Evolutionary conservation across 352 stramenopile species (phyloP).

Genomic region (Globisporangium paddicum): DNA sequence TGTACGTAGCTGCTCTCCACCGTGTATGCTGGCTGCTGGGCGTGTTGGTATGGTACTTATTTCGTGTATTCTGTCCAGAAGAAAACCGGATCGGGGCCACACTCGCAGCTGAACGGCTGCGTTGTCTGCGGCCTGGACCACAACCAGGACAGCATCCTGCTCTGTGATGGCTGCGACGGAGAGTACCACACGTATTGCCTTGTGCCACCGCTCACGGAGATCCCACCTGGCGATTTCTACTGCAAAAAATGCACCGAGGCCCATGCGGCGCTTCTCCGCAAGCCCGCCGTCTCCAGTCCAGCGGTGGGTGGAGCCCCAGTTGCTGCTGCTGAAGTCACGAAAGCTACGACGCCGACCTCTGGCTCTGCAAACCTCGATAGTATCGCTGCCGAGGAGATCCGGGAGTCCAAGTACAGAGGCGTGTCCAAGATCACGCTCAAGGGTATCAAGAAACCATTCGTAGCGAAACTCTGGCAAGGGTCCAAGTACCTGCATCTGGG

Average conservation of each 20-base stretch:
- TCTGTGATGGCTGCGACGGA: slow-evolving; percentile 82
- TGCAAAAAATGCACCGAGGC: slow-evolving; percentile 63
- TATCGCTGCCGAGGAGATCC: slow-evolving; percentile 35
- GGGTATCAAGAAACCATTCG: slow-evolving; percentile 77
- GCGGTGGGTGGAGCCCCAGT: neutral
- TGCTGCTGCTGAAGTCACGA: slow-evolving; percentile 1
- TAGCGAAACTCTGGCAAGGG: slow-evolving; percentile 64
- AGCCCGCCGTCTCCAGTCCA: slow-evolving; percentile 15
- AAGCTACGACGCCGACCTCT: neutral
- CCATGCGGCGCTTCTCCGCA: slow-evolving; percentile 34
- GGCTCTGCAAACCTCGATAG: slow-evolving; percentile 9
- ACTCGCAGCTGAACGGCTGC: slow-evolving; percentile 47
- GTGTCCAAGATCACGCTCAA: slow-evolving; percentile 80
- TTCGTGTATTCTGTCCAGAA: neutral
- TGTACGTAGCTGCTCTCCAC: neutral
- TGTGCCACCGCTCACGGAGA: slow-evolving; percentile 59
- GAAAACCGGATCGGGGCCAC: slow-evolving; percentile 9
- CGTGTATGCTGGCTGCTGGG: neutral
- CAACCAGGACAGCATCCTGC: slow-evolving; percentile 74
- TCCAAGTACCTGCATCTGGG: slow-evolving; percentile 64
- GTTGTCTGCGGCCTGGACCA: slow-evolving; percentile 65
- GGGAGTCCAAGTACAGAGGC: slow-evolving; percentile 73
- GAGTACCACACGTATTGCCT: slow-evolving; percentile 88
- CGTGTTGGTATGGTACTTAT: neutral
- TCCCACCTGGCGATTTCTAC: slow-evolving; percentile 79